phyloP scores from a whole-genome alignment of 768 basidiomycete genomes.

The Dendrothele bispora region DNA sequence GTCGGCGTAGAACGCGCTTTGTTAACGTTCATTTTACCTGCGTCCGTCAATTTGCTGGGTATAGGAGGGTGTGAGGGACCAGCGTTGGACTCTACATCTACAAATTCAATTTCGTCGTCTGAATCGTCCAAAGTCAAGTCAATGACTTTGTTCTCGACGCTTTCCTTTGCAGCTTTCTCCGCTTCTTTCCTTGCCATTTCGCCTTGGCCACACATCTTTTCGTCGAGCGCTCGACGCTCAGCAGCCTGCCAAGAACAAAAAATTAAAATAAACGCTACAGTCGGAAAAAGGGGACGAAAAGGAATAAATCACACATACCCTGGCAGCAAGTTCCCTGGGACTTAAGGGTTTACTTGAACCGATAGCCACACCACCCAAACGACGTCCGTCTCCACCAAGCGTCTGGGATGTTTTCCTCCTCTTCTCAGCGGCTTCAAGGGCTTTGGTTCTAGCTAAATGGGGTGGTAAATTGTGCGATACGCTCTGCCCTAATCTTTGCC shows the following conservation, averaged over 20 bases:
- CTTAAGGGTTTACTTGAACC: conserved; percentile 33
- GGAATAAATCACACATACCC: conserved; percentile 40
- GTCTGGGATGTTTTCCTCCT: conserved; percentile 46
- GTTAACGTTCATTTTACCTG: no score
- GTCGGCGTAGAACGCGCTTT: no score
- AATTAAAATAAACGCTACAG: conserved; percentile 5
- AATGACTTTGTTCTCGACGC: conserved; percentile 57
- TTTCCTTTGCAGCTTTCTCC: conserved; percentile 67
- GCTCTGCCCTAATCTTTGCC: conserved; percentile 64
- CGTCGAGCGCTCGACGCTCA: conserved; percentile 72
- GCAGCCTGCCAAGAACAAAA: conserved; percentile 65
- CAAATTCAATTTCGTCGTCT: conserved; percentile 31
- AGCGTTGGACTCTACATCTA: conserved; percentile 24
- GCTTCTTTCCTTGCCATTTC: conserved; percentile 57
- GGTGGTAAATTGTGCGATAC: conserved; percentile 69
- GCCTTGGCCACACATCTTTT: conserved; percentile 72
- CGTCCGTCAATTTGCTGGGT: no score
- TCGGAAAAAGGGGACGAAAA: no score
- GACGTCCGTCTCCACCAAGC: conserved; percentile 44
- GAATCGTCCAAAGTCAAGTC: conserved; percentile 52
- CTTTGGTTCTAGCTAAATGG: conserved; percentile 63
- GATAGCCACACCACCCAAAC: conserved; percentile 57
- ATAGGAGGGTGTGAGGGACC: no score
- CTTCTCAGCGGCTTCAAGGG: conserved; percentile 80
- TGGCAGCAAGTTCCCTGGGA: conserved; percentile 72